Evolutionary conservation across 2,329 filamentous ascomycete species (phyloP).

Genomic region (Fusarium sp.): DNA sequence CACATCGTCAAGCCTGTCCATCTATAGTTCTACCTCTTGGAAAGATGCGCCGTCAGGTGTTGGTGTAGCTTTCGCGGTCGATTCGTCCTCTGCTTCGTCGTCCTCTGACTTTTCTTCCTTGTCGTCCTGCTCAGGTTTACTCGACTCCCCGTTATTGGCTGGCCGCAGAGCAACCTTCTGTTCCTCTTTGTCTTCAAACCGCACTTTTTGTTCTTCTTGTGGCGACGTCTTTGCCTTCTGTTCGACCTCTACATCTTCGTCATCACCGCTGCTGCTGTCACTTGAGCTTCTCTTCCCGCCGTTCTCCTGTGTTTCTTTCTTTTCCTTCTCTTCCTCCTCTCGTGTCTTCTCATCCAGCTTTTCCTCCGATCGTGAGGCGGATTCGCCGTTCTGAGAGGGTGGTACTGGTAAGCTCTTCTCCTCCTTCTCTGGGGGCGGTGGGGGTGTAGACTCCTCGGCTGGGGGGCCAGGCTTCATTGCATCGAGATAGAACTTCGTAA

Average conservation of each 20-base stretch:
- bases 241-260: constrained; percentile 47
- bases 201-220: constrained; percentile 66
- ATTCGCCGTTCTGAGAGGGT: constrained; percentile 37
- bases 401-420: constrained; percentile 48
- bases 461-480: constrained; percentile 67
- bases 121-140: constrained; percentile 47
- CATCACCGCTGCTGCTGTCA: constrained; percentile 32
- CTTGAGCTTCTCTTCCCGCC: constrained; percentile 33
- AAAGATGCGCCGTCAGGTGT: constrained; percentile 70
- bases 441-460: constrained; percentile 48
- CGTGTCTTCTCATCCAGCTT: constrained; percentile 44
- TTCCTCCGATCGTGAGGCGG: constrained; percentile 43
- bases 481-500: constrained; percentile 95
- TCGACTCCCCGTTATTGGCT: constrained; percentile 45
- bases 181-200: constrained; percentile 65
- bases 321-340: constrained; percentile 45
- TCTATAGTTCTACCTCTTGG: constrained; percentile 70
- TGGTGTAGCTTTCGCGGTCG: constrained; percentile 55
- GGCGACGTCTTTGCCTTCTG: constrained; percentile 50
- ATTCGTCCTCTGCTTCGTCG: constrained; percentile 47
- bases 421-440: constrained; percentile 49
- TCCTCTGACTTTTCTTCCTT: constrained; percentile 50
- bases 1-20: background rate
- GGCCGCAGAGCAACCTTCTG: constrained; percentile 65
- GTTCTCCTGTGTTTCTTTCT: constrained; percentile 37